phyloP scores from a whole-genome alignment of 2,329 filamentous ascomycete genomes.

The Phyllosticta citribraziliensis region DNA sequence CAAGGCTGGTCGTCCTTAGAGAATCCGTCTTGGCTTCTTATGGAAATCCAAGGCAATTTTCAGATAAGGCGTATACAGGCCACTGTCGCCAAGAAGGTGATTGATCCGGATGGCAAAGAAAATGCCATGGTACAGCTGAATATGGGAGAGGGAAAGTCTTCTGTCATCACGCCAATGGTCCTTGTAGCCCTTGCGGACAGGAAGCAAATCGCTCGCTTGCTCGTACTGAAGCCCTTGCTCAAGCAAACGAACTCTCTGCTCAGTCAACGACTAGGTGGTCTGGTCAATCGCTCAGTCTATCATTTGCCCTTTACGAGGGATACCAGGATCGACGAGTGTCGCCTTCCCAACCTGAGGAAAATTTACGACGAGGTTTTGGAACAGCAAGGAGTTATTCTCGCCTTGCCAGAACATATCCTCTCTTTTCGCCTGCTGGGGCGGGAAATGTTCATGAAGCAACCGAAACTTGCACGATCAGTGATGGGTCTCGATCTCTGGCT shows the following conservation, averaged over 20 bases:
- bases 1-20: slow-evolving; percentile 43
- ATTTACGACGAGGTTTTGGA: slow-evolving; percentile 40
- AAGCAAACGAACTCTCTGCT: slow-evolving; percentile 53
- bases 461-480: not conserved
- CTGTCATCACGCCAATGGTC: slow-evolving; percentile 23
- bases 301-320: slow-evolving; percentile 12
- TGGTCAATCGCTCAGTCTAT: slow-evolving; percentile 20
- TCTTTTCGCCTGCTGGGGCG: slow-evolving; percentile 4
- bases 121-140: slow-evolving; percentile 24
- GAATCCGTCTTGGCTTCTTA: slow-evolving; percentile 50
- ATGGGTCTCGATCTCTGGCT: slow-evolving; percentile 34
- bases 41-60: slow-evolving; percentile 56
- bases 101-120: not conserved
- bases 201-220: slow-evolving; percentile 42
- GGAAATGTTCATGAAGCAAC: not conserved
- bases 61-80: slow-evolving; percentile 52
- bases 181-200: slow-evolving; percentile 40
- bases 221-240: slow-evolving; percentile 53
- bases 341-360: slow-evolving; percentile 27
- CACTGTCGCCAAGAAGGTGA: slow-evolving; percentile 50
- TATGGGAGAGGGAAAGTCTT: slow-evolving; percentile 27
- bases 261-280: slow-evolving; percentile 43
- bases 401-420: slow-evolving; percentile 4
- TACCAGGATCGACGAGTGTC: slow-evolving; percentile 22
- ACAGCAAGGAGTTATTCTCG: not conserved